Conservation (phyloP, 2,329 filamentous ascomycete genomes). For the Nakataea oryzae region DNA sequence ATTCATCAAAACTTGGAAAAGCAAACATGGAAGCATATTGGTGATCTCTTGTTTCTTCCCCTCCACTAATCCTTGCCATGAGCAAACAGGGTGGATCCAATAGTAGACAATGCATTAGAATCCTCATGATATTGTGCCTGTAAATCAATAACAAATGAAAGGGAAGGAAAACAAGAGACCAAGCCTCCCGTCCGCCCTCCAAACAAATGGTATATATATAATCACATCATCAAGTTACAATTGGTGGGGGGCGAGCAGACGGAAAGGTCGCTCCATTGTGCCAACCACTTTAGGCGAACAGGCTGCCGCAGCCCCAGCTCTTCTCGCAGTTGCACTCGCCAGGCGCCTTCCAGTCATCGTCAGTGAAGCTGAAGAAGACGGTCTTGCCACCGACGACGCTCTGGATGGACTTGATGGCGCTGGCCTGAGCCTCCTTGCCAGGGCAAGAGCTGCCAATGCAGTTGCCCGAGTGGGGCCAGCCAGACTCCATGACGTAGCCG, state of each 20-base stretch:
- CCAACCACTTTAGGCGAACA: constrained; percentile 24
- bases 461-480: constrained; percentile 67
- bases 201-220: neutral
- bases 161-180: neutral
- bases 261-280: neutral
- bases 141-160: constrained; percentile 1
- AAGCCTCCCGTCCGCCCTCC: neutral
- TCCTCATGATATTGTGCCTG: neutral
- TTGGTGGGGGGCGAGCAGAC: neutral
- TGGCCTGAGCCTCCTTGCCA: constrained; percentile 53
- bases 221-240: neutral
- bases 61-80: neutral
- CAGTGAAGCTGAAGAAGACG: constrained; percentile 71
- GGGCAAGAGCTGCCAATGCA: constrained; percentile 66
- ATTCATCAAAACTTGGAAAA: neutral
- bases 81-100: neutral
- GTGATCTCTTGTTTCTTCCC: neutral
- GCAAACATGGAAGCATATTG: neutral
- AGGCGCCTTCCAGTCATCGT: constrained; percentile 74
- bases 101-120: neutral
- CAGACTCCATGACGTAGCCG: constrained; percentile 78
- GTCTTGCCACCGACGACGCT: constrained; percentile 53
- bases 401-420: constrained; percentile 63
- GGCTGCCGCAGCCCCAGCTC: constrained; percentile 59
- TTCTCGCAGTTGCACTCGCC: constrained; percentile 66